Evolutionary conservation across 83 land plant species (phyloP).

Genomic region (Thuja plicata): DNA sequence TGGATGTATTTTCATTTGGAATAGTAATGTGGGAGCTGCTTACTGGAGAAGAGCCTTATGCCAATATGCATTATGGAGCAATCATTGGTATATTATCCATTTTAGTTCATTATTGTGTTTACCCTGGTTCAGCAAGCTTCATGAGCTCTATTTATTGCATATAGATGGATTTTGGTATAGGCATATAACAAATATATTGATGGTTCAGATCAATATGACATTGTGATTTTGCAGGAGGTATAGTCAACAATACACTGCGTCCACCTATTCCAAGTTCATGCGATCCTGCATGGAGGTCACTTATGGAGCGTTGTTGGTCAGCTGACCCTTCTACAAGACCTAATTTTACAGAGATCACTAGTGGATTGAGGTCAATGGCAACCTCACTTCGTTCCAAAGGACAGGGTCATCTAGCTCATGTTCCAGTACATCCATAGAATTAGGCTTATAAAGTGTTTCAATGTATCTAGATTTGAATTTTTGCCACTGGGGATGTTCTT

Average conservation of each 20-base stretch:
- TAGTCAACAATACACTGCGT: constrained; percentile 76
- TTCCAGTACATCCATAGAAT: constrained; percentile 10
- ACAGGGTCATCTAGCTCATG: constrained; percentile 8
- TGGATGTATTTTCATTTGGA: constrained; percentile 83
- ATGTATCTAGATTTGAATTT: not conserved
- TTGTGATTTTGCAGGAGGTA: constrained; percentile 62
- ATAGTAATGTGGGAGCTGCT: constrained; percentile 85
- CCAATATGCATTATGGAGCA: constrained; percentile 82
- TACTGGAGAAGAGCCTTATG: constrained; percentile 83
- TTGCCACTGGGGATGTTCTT: not conserved
- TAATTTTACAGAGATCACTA: constrained; percentile 68
- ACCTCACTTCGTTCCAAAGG: constrained; percentile 18
- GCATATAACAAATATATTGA: not conserved
- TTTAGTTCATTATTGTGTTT: not conserved
- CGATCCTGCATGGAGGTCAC: constrained; percentile 69
- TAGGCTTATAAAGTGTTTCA: not conserved
- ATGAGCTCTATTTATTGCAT: not conserved
- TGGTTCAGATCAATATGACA: not conserved
- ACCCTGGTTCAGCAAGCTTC: not conserved
- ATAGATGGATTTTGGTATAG: not conserved
- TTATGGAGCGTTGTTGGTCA: constrained; percentile 92
- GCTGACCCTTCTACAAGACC: constrained; percentile 70
- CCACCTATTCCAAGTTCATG: constrained; percentile 78
- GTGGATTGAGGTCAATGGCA: constrained; percentile 47
- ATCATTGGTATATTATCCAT: constrained; percentile 48